These are phyloP conservation scores for Sclerotinia spermophila DNA, from an alignment of 2,329 filamentous ascomycete species.

Conservation along the genomic window DNA sequence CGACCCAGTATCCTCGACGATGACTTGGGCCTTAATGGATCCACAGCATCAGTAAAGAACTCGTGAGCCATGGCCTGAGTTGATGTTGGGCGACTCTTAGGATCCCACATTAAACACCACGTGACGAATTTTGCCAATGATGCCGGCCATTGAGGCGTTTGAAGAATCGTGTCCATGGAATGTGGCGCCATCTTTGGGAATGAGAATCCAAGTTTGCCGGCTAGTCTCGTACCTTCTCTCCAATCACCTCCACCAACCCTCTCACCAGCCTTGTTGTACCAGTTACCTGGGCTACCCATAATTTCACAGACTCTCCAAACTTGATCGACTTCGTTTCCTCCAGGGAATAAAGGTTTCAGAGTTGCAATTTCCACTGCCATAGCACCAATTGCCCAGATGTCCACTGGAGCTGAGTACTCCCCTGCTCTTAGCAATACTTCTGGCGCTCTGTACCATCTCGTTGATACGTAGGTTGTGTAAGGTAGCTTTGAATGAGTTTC, in stretches of 20 bases:
- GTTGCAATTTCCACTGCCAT: slow-evolving; percentile 99
- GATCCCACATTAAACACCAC: slow-evolving; percentile 99
- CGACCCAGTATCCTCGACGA: slow-evolving; percentile 80
- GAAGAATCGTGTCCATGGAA: slow-evolving; percentile 90
- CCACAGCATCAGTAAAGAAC: slow-evolving; percentile 88
- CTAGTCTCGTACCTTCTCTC: slow-evolving; percentile 89
- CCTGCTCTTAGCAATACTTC: slow-evolving; percentile 91
- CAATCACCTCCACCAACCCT: slow-evolving; percentile 94
- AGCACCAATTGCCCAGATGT: slow-evolving; percentile 97
- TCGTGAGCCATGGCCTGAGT: slow-evolving; percentile 92
- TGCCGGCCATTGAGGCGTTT: slow-evolving; percentile 84
- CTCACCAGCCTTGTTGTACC: slow-evolving; percentile 87
- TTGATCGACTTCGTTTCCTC: slow-evolving; percentile 97
- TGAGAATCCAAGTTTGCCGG: slow-evolving; percentile 94
- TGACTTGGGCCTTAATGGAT: slow-evolving; percentile 88
- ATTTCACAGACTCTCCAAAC: slow-evolving; percentile 99
- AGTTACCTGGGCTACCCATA: slow-evolving; percentile 97
- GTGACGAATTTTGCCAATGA: slow-evolving; percentile 91
- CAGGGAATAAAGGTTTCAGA: slow-evolving; percentile 92
- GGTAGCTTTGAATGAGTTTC: slow-evolving; percentile 95
- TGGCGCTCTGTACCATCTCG: slow-evolving; percentile 89
- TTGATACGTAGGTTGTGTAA: slow-evolving; percentile 98
- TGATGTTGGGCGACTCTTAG: slow-evolving; percentile 84
- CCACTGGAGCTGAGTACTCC: slow-evolving; percentile 94
- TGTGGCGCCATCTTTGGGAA: slow-evolving; percentile 99